These are phyloP conservation scores for Solanum stenotomum DNA, from an alignment of 257 asterid genomes.

Conservation along the genomic window DNA sequence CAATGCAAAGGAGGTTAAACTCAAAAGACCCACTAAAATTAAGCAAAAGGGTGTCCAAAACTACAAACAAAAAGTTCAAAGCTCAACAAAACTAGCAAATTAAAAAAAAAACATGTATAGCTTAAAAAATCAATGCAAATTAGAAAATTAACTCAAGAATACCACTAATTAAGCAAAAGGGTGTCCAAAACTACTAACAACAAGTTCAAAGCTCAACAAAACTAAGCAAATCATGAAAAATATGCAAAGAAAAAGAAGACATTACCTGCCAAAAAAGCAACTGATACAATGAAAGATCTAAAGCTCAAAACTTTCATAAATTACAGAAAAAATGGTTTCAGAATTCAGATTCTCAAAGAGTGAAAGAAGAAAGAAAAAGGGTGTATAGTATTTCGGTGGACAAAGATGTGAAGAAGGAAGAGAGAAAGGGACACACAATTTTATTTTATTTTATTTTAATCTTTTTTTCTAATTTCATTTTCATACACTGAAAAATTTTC, in stretches of 20 bases:
- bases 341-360: neutral
- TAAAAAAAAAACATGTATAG: neutral
- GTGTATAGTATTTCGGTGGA: neutral
- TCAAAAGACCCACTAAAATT: neutral
- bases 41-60: neutral
- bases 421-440: neutral
- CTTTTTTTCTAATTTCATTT: neutral
- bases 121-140: neutral
- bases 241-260: neutral
- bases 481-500: neutral
- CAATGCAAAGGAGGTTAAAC: neutral
- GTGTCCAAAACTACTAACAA: neutral
- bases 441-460: neutral
- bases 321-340: neutral
- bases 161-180: neutral
- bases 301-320: neutral
- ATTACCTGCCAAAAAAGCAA: slow-evolving; percentile 6
- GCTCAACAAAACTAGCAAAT: neutral
- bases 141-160: neutral
- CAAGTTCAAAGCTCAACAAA: neutral
- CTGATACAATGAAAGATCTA: slow-evolving; percentile 38
- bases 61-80: neutral
- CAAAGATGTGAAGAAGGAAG: neutral
- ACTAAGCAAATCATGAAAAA: neutral
- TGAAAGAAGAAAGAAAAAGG: neutral